phyloP scores from a whole-genome alignment of 139 green algal genomes.

The Micractinium sp. region DNA sequence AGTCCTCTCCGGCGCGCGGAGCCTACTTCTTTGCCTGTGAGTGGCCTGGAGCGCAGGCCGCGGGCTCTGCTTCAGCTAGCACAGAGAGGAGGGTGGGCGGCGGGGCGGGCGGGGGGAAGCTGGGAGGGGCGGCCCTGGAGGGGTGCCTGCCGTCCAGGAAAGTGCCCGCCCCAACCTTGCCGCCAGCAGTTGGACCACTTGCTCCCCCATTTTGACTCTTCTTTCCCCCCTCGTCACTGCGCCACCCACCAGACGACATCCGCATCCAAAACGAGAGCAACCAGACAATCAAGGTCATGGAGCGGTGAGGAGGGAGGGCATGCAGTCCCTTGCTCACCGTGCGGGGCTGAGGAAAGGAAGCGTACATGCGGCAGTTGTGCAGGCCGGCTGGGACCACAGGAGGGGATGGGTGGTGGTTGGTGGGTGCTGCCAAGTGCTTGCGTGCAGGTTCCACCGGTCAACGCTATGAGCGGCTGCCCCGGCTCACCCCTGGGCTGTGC shows the following conservation, averaged over 20 bases:
- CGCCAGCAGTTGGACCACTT: too few species aligned
- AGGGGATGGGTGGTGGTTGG: too few species aligned
- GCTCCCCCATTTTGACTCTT: not conserved
- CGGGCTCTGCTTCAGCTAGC: too few species aligned
- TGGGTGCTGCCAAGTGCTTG: too few species aligned
- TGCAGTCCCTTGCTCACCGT: not conserved
- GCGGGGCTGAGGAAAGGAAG: not conserved
- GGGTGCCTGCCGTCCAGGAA: too few species aligned
- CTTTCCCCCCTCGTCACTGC: not conserved
- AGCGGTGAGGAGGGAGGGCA: not conserved
- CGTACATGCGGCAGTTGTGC: not conserved
- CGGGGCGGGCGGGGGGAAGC: too few species aligned
- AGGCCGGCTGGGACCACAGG: too few species aligned
- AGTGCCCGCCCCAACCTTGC: not conserved
- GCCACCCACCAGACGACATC: constrained; percentile 24
- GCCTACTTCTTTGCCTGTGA: constrained; percentile 36
- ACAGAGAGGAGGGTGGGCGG: too few species aligned
- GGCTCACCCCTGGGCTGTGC: not conserved
- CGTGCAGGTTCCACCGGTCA: too few species aligned
- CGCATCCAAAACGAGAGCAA: constrained; percentile 31
- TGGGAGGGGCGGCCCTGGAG: too few species aligned
- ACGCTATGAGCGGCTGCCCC: too few species aligned
- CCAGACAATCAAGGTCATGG: constrained; percentile 41
- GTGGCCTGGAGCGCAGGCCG: not conserved
- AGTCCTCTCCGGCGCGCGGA: not conserved